Evolutionary conservation across 768 basidiomycete genomes (phyloP).

Genomic region (Austroboletus eburneus): DNA sequence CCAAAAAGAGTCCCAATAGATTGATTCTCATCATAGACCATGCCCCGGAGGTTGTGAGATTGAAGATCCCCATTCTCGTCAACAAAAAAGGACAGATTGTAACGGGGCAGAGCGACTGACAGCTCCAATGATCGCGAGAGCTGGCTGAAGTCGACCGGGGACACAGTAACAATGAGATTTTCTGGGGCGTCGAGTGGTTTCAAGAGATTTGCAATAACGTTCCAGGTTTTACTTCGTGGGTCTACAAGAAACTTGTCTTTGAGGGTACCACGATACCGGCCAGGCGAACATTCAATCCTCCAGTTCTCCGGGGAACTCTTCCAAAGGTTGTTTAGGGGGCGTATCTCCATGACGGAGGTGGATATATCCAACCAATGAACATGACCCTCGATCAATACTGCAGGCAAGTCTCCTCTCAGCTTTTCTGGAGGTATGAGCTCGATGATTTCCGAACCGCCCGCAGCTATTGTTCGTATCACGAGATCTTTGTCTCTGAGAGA

Average conservation of each 20-base stretch:
- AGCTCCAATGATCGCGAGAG: not conserved
- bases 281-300: slow-evolving; percentile 5
- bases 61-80: slow-evolving; percentile 14
- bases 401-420: slow-evolving; percentile 17
- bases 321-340: slow-evolving; percentile 15
- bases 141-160: not conserved
- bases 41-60: slow-evolving; percentile 34
- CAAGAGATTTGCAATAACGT: slow-evolving; percentile 15
- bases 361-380: slow-evolving; percentile 22
- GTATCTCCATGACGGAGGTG: slow-evolving; percentile 15
- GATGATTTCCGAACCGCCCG: not conserved
- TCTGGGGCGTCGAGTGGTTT: slow-evolving; percentile 10
- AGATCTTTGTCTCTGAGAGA: not conserved
- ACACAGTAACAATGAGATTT: slow-evolving; percentile 15
- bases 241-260: slow-evolving; percentile 12
- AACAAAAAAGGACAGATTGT: slow-evolving; percentile 35
- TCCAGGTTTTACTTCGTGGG: slow-evolving; percentile 14
- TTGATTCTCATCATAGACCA: slow-evolving; percentile 37
- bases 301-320: slow-evolving; percentile 14
- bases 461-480: not conserved
- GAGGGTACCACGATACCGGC: not conserved
- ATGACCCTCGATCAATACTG: slow-evolving; percentile 12
- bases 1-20: slow-evolving; percentile 41
- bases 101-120: slow-evolving; percentile 34
- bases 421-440: slow-evolving; percentile 13